These are phyloP conservation scores for Phytophthora megakarya DNA, from an alignment of 352 stramenopile genomes.

Conservation along the genomic window DNA sequence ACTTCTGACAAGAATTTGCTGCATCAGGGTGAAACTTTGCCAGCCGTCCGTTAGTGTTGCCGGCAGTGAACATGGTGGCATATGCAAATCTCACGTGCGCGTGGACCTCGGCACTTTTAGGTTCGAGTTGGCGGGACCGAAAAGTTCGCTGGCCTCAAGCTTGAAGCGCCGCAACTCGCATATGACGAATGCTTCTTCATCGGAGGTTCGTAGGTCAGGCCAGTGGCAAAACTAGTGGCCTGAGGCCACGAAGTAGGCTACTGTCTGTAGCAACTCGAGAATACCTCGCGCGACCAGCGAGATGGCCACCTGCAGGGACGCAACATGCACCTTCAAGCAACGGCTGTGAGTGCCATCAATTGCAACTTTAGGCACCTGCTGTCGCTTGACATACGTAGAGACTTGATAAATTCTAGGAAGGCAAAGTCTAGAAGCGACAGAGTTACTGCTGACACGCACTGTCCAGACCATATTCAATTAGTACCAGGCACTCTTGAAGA, in stretches of 20 bases:
- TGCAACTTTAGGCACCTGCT: neutral
- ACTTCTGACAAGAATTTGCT: slow-evolving; percentile 15
- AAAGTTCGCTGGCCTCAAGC: slow-evolving; percentile 5
- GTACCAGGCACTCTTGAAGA: no score
- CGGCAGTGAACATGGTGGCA: slow-evolving; percentile 7
- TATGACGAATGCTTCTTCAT: no score
- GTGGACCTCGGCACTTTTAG: slow-evolving; percentile 10
- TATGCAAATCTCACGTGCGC: slow-evolving; percentile 30
- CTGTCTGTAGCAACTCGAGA: neutral
- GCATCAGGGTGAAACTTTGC: neutral
- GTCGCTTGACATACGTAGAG: no score
- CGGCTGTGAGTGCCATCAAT: slow-evolving; percentile 1
- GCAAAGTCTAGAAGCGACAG: neutral
- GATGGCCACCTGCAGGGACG: slow-evolving; percentile 18
- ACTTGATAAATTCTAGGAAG: no score
- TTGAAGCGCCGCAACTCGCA: neutral
- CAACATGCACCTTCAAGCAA: no score
- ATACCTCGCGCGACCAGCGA: slow-evolving; percentile 20
- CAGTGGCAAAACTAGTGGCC: no score
- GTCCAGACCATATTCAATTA: neutral
- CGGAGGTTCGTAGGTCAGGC: no score
- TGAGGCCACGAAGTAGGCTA: no score
- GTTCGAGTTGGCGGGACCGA: neutral
- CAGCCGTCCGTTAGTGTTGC: neutral
- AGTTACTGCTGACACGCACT: neutral